Percentiles rank a stretch among this genome's conserved stretches.
Conservation (phyloP, 768 basidiomycete species). For the Neoboletus magnificus region DNA sequence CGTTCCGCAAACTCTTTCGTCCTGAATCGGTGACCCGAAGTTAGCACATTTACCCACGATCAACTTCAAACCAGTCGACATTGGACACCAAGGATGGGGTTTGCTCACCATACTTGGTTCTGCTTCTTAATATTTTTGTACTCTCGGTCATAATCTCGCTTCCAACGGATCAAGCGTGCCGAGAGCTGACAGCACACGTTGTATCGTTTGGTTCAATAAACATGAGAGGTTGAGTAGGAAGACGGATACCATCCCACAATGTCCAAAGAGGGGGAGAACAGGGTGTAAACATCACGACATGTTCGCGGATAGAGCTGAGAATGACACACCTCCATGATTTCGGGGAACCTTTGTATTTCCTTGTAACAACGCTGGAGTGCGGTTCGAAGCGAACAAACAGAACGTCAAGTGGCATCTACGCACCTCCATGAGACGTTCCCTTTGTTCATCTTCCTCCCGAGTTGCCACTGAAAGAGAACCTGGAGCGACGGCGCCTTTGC, state of each 20-base stretch:
- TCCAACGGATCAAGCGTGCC: conserved; percentile 28
- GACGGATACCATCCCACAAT: neutral
- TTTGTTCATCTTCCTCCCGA: neutral
- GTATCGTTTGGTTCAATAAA: neutral
- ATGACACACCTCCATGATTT: conserved; percentile 20
- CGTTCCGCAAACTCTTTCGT: conserved; percentile 30
- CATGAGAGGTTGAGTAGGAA: neutral
- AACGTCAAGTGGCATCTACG: neutral
- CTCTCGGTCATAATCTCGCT: conserved; percentile 10
- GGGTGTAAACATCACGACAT: neutral
- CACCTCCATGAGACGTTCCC: neutral
- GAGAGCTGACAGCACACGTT: conserved; percentile 17
- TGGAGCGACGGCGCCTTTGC: neutral
- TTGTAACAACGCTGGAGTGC: conserved; percentile 2
- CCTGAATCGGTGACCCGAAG: conserved; percentile 28
- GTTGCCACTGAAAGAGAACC: neutral
- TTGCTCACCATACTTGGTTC: conserved; percentile 19
- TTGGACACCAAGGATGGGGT: neutral
- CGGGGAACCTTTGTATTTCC: neutral
- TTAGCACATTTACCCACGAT: neutral
- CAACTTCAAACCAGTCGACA: neutral
- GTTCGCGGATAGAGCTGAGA: neutral
- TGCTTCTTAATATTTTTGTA: neutral
- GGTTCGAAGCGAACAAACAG: neutral
- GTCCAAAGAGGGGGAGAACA: neutral